A percentile compares a stretch with the other conserved stretches of the same genome.
phyloP scores from a whole-genome alignment of 202 grass and related monocot genomes.

The Panicum virgatum region DNA sequence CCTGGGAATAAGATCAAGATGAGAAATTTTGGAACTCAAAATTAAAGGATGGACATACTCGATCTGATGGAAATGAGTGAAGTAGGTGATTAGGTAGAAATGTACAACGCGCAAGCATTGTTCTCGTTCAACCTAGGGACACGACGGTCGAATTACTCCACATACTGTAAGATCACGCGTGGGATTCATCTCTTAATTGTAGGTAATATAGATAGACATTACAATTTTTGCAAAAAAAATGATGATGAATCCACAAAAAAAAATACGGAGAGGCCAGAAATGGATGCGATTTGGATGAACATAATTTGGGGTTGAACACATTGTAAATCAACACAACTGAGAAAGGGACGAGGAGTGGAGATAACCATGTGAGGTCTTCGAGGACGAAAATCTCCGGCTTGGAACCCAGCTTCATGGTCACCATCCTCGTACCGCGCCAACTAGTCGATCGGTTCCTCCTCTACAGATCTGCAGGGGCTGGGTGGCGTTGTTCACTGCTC shows the following conservation, averaged over 20 bases:
- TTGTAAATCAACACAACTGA: not conserved
- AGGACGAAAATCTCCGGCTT: conserved; percentile 63
- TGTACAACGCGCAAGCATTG: not conserved
- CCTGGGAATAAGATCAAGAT: conserved; percentile 38
- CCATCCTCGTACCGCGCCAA: conserved; percentile 39
- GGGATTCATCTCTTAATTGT: not conserved
- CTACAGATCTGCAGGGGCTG: not conserved
- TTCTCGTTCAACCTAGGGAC: not conserved
- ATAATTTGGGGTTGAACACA: not conserved
- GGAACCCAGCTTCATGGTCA: conserved; percentile 67
- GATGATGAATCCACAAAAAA: not conserved
- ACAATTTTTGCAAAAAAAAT: not conserved
- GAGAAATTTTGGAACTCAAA: not conserved
- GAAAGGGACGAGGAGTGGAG: not conserved
- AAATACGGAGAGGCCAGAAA: not conserved
- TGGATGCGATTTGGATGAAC: not conserved
- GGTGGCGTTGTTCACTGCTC: not conserved
- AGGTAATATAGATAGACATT: not conserved
- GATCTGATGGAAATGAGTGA: not conserved
- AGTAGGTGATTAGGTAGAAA: not conserved
- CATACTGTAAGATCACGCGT: not conserved
- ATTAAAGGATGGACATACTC: not conserved
- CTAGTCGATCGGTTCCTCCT: not conserved
- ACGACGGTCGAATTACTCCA: not conserved
- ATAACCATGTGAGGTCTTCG: conserved; percentile 68